A percentile compares a stretch with the other conserved stretches of the same genome.
Conservation (phyloP, 176 grass and related monocot species). For the Triticum dicoccoides region DNA sequence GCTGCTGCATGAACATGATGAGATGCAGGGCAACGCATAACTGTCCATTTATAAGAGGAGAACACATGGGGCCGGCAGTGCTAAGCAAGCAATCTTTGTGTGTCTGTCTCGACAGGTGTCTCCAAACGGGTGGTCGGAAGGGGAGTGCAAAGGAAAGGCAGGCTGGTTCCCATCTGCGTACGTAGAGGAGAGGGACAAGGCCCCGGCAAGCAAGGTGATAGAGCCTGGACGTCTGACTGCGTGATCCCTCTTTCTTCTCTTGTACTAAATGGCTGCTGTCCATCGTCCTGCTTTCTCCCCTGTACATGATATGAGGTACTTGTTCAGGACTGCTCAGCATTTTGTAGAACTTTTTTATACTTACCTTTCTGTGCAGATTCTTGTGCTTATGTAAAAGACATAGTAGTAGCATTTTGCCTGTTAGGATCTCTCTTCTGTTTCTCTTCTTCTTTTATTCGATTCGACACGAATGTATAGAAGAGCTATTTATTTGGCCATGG, state of each 20-base stretch:
- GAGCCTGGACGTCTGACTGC: conserved; percentile 55
- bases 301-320: conserved; percentile 38
- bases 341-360: conserved; percentile 37
- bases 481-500: conserved; percentile 26
- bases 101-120: conserved; percentile 55
- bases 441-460: neutral
- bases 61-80: neutral
- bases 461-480: too few relatives aligned
- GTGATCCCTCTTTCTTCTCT: conserved; percentile 31
- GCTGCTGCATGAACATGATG: conserved; percentile 12
- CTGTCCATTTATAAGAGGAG: conserved; percentile 16
- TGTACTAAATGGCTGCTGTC: conserved; percentile 27
- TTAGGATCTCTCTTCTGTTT: conserved; percentile 25
- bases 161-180: conserved; percentile 99
- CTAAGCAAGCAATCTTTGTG: conserved; percentile 30
- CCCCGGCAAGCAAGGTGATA: conserved; percentile 72
- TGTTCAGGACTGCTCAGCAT: conserved; percentile 24
- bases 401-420: neutral
- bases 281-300: conserved; percentile 33
- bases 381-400: conserved; percentile 40
- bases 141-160: conserved; percentile 83
- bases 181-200: conserved; percentile 72
- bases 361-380: conserved; percentile 46
- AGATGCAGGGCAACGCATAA: conserved; percentile 17
- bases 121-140: conserved; percentile 90